Base-by-base conservation (phyloP, 169 alveolate genomes). In the Toxoplasma gondii region DNA sequence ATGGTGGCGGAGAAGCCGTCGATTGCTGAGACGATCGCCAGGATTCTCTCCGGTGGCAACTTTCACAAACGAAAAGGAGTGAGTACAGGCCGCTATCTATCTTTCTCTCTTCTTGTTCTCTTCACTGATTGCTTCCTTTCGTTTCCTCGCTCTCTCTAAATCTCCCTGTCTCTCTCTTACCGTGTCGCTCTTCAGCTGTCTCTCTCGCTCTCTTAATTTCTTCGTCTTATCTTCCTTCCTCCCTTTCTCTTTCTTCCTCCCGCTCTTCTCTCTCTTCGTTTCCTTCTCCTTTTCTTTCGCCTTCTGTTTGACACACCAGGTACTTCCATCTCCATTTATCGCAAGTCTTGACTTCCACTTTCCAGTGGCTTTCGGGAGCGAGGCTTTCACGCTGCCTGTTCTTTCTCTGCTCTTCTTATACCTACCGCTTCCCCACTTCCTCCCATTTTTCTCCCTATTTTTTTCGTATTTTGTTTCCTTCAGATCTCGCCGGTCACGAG, bases 1-100 rank as follows among this genome's bases (percentile, higher is more conserved):
- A 99, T 99, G 99, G 99, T 99, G 69, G 99, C 99, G 17, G 99
- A 99, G 96, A 99, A 99, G 97, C 99, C 99, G 36, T 99, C 99
- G 38, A 99, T 99, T 69, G 99, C 99, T 36, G 97, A 98, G 93
- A 97, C 99, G 69, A 98, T 99, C 88, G 98, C 99, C 64, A 98
- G 98, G 90, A 98, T 98, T 41, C 98, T 99, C 44, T 97, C 98
- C 44, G 96, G 95, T 67, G 97, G 97, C 39, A 94, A 97, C 49
- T 91, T 84, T 78, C 96, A 96, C 64, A 96, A 95, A 64, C 94
- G 97, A 90, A 97, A 94, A 58, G 98, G 97, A 78, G 97, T 82
- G 67, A 69, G 96, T 44, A 67, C 74, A 54, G 53, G 90, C 41
- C 54, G 92, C 91, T 17, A 36, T 12, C 44, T 53, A 22, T 53